A percentile compares a stretch with the other conserved stretches of the same genome.
phyloP scores from a whole-genome alignment of 192 early-diverging fungal species.

The Rhizoclosmatium globosum region DNA sequence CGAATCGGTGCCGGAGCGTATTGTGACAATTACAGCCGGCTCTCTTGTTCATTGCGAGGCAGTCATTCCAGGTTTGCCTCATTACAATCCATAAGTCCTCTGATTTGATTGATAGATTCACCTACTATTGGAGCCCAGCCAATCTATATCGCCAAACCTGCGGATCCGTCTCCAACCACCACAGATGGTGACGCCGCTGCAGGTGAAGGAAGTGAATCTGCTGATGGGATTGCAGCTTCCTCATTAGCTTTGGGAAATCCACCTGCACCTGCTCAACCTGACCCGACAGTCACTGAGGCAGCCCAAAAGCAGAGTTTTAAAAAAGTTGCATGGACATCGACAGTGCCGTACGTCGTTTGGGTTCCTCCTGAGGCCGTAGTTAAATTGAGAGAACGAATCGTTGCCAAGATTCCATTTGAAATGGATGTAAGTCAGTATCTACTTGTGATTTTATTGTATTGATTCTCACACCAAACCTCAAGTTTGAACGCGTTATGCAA shows the following conservation, averaged over 20 bases:
- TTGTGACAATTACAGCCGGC: conserved; percentile 51
- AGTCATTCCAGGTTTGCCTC: conserved; percentile 31
- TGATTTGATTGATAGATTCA: not conserved
- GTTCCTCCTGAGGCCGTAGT: conserved; percentile 56
- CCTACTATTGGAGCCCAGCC: conserved; percentile 33
- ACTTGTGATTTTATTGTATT: not conserved
- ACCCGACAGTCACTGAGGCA: conserved; percentile 19
- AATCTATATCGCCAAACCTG: conserved; percentile 35
- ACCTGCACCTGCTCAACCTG: conserved; percentile 20
- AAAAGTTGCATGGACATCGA: conserved; percentile 51
- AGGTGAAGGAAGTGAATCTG: conserved; percentile 4
- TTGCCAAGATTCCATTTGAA: conserved; percentile 51
- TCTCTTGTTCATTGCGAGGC: conserved; percentile 47
- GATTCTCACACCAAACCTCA: conserved; percentile 4
- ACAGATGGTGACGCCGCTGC: not conserved
- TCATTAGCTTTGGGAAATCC: conserved; percentile 1
- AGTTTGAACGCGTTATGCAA: conserved; percentile 60
- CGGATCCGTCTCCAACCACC: conserved; percentile 1
- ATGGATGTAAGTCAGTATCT: conserved; percentile 47
- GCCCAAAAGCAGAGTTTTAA: conserved; percentile 46
- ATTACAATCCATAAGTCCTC: not conserved
- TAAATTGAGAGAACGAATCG: conserved; percentile 54
- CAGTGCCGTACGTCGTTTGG: conserved; percentile 48
- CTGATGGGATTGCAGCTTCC: not conserved
- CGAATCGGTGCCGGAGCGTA: conserved; percentile 47